Evolutionary conservation across 2,329 filamentous ascomycete genomes (phyloP).

Genomic region (Ceratocystis variospora): DNA sequence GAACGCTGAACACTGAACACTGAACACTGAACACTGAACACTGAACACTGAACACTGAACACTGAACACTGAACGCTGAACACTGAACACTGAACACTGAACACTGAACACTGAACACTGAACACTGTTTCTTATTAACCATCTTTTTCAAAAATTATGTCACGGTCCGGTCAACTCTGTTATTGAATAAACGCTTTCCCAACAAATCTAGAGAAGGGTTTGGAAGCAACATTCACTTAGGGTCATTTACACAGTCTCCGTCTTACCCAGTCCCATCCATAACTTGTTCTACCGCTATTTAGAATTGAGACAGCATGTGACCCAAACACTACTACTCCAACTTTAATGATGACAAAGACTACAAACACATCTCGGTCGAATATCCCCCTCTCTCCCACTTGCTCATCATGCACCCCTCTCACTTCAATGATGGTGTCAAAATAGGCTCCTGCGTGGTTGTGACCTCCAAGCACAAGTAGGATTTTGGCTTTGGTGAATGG

Average conservation of each 20-base stretch:
- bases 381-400: not conserved
- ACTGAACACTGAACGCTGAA: too few species aligned
- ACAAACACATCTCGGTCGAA: not conserved
- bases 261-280: not conserved
- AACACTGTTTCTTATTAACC: too few species aligned
- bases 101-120: too few species aligned
- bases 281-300: not conserved
- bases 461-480: not conserved
- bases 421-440: not conserved
- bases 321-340: too few species aligned
- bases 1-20: too few species aligned
- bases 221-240: not conserved
- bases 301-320: not conserved
- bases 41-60: too few species aligned
- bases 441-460: not conserved
- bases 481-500: not conserved
- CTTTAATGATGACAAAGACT: too few species aligned
- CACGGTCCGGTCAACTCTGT: too few species aligned
- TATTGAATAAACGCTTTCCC: not conserved
- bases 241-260: not conserved
- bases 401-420: not conserved
- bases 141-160: too few species aligned
- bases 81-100: too few species aligned
- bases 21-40: too few species aligned
- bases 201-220: not conserved